phyloP scores from a whole-genome alignment of 2,329 filamentous ascomycete genomes.

The Incumbomyces lentus region DNA sequence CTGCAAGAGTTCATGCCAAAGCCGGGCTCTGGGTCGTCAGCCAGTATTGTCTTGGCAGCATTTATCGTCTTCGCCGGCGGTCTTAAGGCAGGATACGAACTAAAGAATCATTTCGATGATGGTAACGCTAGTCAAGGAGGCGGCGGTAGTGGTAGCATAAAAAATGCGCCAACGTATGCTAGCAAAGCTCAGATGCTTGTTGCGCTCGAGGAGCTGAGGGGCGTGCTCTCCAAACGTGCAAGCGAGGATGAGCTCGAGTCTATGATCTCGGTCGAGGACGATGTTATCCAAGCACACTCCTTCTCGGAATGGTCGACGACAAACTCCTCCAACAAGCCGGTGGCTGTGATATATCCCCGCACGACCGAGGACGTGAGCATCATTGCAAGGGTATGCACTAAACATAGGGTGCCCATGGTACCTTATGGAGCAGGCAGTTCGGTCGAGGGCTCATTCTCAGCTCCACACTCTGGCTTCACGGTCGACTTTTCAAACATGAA shows the following conservation, averaged over 20 bases:
- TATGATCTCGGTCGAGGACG: conserved; percentile 52
- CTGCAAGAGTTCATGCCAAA: not conserved
- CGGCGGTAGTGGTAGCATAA: too few relatives aligned
- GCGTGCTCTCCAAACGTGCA: conserved; percentile 25
- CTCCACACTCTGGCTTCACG: conserved; percentile 75
- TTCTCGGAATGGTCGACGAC: conserved; percentile 62
- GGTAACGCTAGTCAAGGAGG: not conserved
- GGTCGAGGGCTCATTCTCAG: conserved; percentile 81
- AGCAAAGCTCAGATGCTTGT: conserved; percentile 30
- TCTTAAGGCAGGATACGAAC: not conserved
- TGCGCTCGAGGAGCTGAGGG: conserved; percentile 45
- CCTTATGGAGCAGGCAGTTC: conserved; percentile 79
- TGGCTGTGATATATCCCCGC: conserved; percentile 55
- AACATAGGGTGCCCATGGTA: conserved; percentile 72
- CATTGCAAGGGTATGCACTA: conserved; percentile 62
- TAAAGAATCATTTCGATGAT: not conserved
- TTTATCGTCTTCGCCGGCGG: not conserved
- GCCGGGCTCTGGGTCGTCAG: not conserved
- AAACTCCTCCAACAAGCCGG: conserved; percentile 53
- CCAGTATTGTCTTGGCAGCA: not conserved
- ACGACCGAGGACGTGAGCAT: conserved; percentile 54
- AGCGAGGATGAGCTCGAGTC: conserved; percentile 38
- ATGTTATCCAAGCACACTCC: conserved; percentile 54
- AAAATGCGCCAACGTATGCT: conserved; percentile 26
- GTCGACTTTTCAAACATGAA: conserved; percentile 89